These are phyloP conservation scores for Agaricus blazei DNA, from an alignment of 768 basidiomycete species.

Conservation along the genomic window DNA sequence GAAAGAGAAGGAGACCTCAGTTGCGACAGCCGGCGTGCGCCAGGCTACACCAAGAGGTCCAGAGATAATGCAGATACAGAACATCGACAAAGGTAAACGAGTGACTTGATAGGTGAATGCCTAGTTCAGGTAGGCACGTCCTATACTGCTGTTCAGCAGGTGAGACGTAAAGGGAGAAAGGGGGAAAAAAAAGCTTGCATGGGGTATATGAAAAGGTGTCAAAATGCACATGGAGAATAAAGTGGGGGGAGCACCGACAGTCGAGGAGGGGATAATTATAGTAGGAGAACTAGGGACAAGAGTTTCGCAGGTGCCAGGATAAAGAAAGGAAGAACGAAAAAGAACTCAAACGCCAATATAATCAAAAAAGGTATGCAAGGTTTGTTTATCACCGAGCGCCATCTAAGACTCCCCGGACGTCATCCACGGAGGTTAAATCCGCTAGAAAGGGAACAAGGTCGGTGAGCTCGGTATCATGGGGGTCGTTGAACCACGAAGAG, in stretches of 20 bases:
- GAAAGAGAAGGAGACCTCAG: not conserved
- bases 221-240: conserved; percentile 3
- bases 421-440: conserved; percentile 79
- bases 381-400: conserved; percentile 54
- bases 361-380: conserved; percentile 6
- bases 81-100: conserved; percentile 1
- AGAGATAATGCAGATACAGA: conserved; percentile 6
- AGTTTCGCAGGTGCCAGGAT: conserved; percentile 2
- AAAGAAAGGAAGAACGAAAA: not conserved
- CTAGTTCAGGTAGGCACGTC: conserved; percentile 1
- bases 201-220: conserved; percentile 9
- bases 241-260: conserved; percentile 1
- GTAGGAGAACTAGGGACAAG: not conserved
- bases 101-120: conserved; percentile 4
- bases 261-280: not conserved
- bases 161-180: not conserved
- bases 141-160: not conserved
- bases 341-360: not conserved
- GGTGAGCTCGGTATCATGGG: conserved; percentile 95
- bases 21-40: not conserved
- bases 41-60: not conserved
- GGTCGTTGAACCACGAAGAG: conserved; percentile 99
- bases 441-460: conserved; percentile 93
- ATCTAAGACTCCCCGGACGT: conserved; percentile 89
- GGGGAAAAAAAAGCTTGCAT: conserved; percentile 2